Base-by-base conservation (phyloP, 2,329 filamentous ascomycete species). In the Alternaria arbusti region DNA sequence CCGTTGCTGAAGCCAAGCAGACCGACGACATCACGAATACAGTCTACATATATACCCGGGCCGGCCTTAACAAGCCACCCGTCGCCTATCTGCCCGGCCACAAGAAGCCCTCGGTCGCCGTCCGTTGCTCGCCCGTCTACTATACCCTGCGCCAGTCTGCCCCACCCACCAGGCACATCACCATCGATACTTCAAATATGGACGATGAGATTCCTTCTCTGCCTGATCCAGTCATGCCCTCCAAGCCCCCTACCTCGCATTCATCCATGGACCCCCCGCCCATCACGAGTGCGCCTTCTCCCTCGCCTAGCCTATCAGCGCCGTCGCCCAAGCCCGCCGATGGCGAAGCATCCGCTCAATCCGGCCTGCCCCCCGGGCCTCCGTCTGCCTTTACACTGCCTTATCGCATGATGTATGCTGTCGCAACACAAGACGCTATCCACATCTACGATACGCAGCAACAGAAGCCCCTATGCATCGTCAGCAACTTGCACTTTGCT, bases 401-500 rank as follows among this genome's bases (percentile, higher is more conserved):
- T 1, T 98, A 99, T 79, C 90, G 96, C 25, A 94, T 99, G 84
- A 87, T 99, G 0, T 99, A 98, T 81, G 96, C 95, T 4, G 95
- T 99, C 40, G 96, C 96, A 8, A 99, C 96, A 0, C 95, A 98
- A 77, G 96, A 99, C 81, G 92, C 96, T 0, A 92, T 99, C 5
- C 84, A 97, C 46, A 86, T 99, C 22, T 99, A 99, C 76, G 96
- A 99, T 80, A 99, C 96, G 0, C 96, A 99, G 76, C 96, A 99
- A 77, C 91, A 94, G 74, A 96, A 93, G 8, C 96, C 96, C 3
- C 84, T 99, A 36, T 97, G 94, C 77, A 87, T 98, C 43, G 95
- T 99, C 52, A 98, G 94, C 86, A 99, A 99, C 75, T 82, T 99
- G 68, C 96, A 99, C 80, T 97, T 95, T 79, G 94, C 96, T 5